These are phyloP conservation scores for Bipolaris cookei DNA, from an alignment of 2,329 filamentous ascomycete species.

Conservation along the genomic window DNA sequence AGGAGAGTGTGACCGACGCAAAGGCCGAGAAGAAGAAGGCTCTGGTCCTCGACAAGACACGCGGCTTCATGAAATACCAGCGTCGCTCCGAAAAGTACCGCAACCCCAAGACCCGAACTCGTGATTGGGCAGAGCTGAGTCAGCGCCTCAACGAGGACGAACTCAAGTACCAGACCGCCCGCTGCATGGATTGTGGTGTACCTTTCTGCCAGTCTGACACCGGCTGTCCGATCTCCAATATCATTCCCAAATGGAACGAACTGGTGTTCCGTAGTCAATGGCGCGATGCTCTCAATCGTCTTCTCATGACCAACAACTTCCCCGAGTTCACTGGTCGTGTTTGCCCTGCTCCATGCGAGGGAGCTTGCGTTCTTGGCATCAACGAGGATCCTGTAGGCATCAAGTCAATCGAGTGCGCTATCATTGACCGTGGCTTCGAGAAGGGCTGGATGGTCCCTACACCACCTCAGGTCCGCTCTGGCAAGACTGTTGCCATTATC, in stretches of 20 bases:
- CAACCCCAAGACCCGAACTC: slow-evolving; percentile 78
- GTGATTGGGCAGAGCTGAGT: slow-evolving; percentile 93
- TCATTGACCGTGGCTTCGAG: slow-evolving; percentile 96
- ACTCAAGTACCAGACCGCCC: slow-evolving; percentile 93
- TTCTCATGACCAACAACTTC: slow-evolving; percentile 98
- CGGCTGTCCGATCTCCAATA: slow-evolving; percentile 94
- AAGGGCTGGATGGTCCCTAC: slow-evolving; percentile 96
- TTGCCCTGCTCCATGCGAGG: slow-evolving; percentile 94
- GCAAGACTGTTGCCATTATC: slow-evolving; percentile 87
- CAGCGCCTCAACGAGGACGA: slow-evolving; percentile 89
- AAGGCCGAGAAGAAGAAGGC: slow-evolving; percentile 90
- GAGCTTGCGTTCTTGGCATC: slow-evolving; percentile 93
- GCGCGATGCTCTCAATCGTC: slow-evolving; percentile 87
- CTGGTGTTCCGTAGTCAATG: slow-evolving; percentile 71
- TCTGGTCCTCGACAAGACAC: slow-evolving; percentile 94
- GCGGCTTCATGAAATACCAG: slow-evolving; percentile 96
- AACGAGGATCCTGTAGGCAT: slow-evolving; percentile 97
- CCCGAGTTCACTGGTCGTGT: slow-evolving; percentile 97
- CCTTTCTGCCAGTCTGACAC: slow-evolving; percentile 97
- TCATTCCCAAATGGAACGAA: slow-evolving; percentile 97
- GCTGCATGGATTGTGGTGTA: slow-evolving; percentile 99
- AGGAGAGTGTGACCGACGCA: slow-evolving; percentile 85
- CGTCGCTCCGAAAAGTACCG: slow-evolving; percentile 94
- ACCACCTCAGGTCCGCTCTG: slow-evolving; percentile 78
- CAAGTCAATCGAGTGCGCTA: slow-evolving; percentile 97